Percentiles rank a stretch among this genome's conserved stretches.
Conservation (phyloP, 169 alveolate species). For the Eimeria falciformis region DNA sequence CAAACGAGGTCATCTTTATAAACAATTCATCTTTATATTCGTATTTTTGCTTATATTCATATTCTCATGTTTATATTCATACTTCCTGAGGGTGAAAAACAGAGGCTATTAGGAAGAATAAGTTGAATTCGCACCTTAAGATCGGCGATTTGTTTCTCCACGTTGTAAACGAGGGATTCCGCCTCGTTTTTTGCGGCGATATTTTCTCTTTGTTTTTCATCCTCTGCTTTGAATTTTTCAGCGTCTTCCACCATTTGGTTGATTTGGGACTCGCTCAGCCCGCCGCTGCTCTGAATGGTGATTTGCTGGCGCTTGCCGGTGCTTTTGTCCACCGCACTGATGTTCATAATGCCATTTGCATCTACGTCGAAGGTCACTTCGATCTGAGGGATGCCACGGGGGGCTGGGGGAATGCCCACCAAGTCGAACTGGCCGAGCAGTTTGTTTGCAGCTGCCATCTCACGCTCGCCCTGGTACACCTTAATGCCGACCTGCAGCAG, state of each 20-base stretch:
- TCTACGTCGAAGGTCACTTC: constrained; percentile 96
- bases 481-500: constrained; percentile 94
- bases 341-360: constrained; percentile 98
- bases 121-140: constrained; percentile 80
- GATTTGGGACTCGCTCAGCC: constrained; percentile 94
- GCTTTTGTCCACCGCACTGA: constrained; percentile 97
- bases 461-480: constrained; percentile 99
- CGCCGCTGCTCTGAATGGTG: constrained; percentile 97
- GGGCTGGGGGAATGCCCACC: constrained; percentile 99
- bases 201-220: constrained; percentile 94
- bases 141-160: constrained; percentile 92
- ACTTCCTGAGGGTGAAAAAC: too few relatives aligned
- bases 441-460: constrained; percentile 98
- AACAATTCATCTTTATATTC: background rate
- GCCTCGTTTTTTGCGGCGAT: constrained; percentile 96
- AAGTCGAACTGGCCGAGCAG: constrained; percentile 98
- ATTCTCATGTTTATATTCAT: too few relatives aligned
- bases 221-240: constrained; percentile 93
- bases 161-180: constrained; percentile 92
- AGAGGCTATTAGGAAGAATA: background rate
- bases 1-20: background rate
- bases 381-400: constrained; percentile 95
- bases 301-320: constrained; percentile 97
- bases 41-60: too few relatives aligned
- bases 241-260: constrained; percentile 98